Evolutionary conservation across 2,329 filamentous ascomycete genomes (phyloP), one percentile per base, ranked within the genome.

Genomic region (Neofusicoccum cordaticola): DNA sequence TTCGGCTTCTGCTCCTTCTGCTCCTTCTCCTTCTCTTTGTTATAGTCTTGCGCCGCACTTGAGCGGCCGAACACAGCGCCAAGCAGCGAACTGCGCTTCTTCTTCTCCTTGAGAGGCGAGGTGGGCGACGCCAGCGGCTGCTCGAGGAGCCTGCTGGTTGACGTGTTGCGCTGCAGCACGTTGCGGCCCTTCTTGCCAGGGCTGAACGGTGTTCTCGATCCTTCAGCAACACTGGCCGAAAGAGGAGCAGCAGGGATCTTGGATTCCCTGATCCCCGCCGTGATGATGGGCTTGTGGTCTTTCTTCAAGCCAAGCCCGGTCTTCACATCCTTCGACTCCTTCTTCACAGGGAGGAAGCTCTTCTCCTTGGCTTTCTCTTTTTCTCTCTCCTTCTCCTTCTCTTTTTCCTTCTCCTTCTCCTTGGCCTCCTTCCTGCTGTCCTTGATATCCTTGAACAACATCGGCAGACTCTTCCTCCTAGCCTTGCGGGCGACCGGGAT

Each of bases 61-160:
- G 60, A 62, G 6, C 50, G 61, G 15, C 61, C 48, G 22, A 63
- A 63, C 15, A 63, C 50, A 7, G 50, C 48, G 2, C 61, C 61
- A 8, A 63, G 47, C 11, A 63, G 48, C 2, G 48, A 53, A 8
- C 27, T 8, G 1, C 61, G 61, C 19, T 63, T 63, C 61, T 53
- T 63, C 11, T 52, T 53, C 7, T 42, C 50, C n/a, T 53, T 63
- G 48, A 19, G 17, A 2, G 48, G 56, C 42, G 56, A 60, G 48
- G 27, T 31, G 3, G 48, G 56, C 42, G 56, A 60, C 4, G 42
- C 22, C 56, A 60, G 15, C 15, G 42, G n/a, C 17, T 35, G 31
- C 7, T 60, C 56, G n/a, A 47, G 34, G 15, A 34, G 52, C 15
- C 31, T 60, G 31, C 31, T 27, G 15, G 42, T 45, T 1, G 56